These are phyloP conservation scores for Kwoniella dejecticola DNA, from an alignment of 768 basidiomycete genomes.

Conservation along the genomic window DNA sequence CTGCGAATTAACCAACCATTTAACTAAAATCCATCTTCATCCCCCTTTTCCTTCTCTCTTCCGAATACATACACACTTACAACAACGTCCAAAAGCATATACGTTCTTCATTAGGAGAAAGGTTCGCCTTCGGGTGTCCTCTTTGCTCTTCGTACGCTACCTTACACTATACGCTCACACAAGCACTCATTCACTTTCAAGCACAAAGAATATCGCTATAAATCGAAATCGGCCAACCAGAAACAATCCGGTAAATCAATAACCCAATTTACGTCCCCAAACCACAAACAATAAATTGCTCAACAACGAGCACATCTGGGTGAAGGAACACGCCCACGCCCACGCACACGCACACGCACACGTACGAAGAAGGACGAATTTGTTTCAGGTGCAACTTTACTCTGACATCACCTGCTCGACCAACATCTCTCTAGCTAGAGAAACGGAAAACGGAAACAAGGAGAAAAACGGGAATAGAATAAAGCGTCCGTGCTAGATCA, in stretches of 20 bases:
- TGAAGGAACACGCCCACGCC: neutral
- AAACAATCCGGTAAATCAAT: slow-evolving; percentile 2
- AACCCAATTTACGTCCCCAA: neutral
- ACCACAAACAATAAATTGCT: neutral
- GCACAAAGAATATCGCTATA: neutral
- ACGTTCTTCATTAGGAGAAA: slow-evolving; percentile 1
- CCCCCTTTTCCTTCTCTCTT: neutral
- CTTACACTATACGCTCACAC: neutral
- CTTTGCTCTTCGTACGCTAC: neutral
- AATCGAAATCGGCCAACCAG: neutral
- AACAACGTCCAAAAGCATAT: neutral
- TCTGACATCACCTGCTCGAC: no score
- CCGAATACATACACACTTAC: neutral
- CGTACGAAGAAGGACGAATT: no score
- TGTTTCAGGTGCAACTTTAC: no score
- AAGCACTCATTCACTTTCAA: neutral
- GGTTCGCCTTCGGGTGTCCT: slow-evolving; percentile 13
- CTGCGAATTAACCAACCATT: no score
- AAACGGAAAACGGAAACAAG: neutral
- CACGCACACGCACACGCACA: no score
- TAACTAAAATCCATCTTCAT: no score
- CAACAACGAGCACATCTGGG: neutral
- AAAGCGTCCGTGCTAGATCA: no score
- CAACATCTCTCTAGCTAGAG: no score
- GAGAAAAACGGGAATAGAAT: no score